Evolutionary conservation across 495 filamentous ascomycete species (phyloP), one percentile per base, ranked within the genome.

Genomic region (Podospora anserina): DNA sequence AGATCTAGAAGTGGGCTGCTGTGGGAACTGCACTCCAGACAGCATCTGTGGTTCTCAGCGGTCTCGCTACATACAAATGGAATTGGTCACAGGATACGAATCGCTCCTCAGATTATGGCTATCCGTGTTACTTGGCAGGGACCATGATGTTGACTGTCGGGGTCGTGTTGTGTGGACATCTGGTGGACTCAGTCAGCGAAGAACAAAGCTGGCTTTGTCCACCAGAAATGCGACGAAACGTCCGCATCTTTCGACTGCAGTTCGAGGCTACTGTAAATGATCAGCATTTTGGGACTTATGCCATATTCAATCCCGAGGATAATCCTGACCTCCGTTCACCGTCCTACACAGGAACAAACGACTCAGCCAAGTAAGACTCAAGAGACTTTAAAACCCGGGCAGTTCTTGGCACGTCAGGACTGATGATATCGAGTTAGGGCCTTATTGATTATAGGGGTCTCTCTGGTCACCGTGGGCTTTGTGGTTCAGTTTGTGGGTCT

Each of bases 401-500:
- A 20, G 20, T 20, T 20, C 20, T 20, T 20, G 20, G 20, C 20
- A 20, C 20, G 20, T 20, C 20, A 20, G 20, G 20, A 20, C 20
- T 20, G 20, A 20, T 20, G 20, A 20, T 20, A 20, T 20, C 20
- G 20, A 20, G 20, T 20, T 20, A 20, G 20, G 20, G 20, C 20
- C 20, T 20, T 20, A 20, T 20, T 20, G 54, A 18, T 23, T 16
- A 4, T 1, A 18, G 58, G 19, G 16, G 27, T 20, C 4, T 7
- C 19, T 3, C 4, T 28, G 15, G 27, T 3, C 11, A 61, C 27
- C 19, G 9, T 20, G 5, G 58, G 58, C 16, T 61, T 61, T 26
- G 20, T 61, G 5, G 15, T 61, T 26, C 58, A 61, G 58, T 61
- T 61, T 28, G 26, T 61, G 5, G 58, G 58, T 4, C 58, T 61